These are phyloP conservation scores for Neovahlkampfia damariscottae DNA, from an alignment of 78 protist genomes.

Conservation along the genomic window DNA sequence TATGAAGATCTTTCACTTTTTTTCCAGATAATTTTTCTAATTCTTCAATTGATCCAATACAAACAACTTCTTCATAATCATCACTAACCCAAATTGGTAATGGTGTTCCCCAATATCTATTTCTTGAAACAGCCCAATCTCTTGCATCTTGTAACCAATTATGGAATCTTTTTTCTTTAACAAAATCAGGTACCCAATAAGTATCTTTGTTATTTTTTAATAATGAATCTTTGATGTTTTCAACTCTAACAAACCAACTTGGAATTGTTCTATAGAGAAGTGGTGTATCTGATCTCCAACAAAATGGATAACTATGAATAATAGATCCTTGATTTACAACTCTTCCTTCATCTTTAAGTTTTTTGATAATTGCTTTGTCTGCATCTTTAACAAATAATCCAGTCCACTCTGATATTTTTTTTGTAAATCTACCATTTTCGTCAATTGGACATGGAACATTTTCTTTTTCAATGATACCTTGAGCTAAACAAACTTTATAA, in stretches of 20 bases:
- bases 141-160: constrained; percentile 94
- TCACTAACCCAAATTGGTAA: constrained; percentile 95
- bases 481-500: constrained; percentile 78
- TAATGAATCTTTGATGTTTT: constrained; percentile 53
- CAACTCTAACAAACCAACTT: constrained; percentile 93
- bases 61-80: constrained; percentile 78
- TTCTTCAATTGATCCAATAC: constrained; percentile 76
- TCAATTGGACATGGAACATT: constrained; percentile 92
- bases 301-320: constrained; percentile 94
- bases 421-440: constrained; percentile 86
- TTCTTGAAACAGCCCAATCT: constrained; percentile 95
- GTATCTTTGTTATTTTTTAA: constrained; percentile 66
- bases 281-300: constrained; percentile 98
- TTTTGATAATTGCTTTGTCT: constrained; percentile 66
- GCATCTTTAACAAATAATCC: constrained; percentile 90
- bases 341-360: constrained; percentile 56
- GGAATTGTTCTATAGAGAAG: constrained; percentile 90
- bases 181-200: constrained; percentile 87
- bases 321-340: constrained; percentile 41
- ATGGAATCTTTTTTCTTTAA: constrained; percentile 84
- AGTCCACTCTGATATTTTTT: constrained; percentile 69
- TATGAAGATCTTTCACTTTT: constrained; percentile 55
- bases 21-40: constrained; percentile 69
- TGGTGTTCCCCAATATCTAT: constrained; percentile 98
- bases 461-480: constrained; percentile 50